Evolutionary conservation across 1,284 basidiomycete genomes (phyloP), one percentile per base, ranked within the genome.

Genomic region (Inonotus obliquus): DNA sequence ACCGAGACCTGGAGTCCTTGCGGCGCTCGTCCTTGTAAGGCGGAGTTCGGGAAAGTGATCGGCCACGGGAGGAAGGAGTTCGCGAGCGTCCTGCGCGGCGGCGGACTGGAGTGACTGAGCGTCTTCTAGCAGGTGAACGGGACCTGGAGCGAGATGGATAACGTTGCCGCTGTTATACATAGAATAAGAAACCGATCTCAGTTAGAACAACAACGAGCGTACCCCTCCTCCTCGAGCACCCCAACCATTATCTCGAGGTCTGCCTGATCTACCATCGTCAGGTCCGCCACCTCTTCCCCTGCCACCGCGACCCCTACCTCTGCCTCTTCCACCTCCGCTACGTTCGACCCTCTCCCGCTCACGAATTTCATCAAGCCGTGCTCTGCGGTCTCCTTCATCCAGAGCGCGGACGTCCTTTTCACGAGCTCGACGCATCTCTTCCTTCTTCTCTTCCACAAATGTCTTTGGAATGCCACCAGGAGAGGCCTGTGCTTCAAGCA

Each of bases 371-470:
- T 92, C 87, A 17, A 90, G 72, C 21, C 86, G 79, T 41, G 77
- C 75, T 38, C 90, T 78, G 57, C 89, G 79, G 69, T 90, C 85
- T 60, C 86, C 77, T 71, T 92, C 90, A 56, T 85, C 84, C 51
- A 93, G 77, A 6, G 85, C 83, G 14, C 83, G 79, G 14, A 81
- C 79, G 65, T 91, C 91, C 61, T 83, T 86, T 67, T 89, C 86
- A 53, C 85, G 80, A n/a, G 85, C 84, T 62, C 80, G 80, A 32
- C 92, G 81, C 81, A 98, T 85, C 74, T 99, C 96, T 69, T 86
- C 86, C 76, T 99, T 99, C 77, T 98, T 98, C 71, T 92, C 89
- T 69, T 98, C 94, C 23, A 99, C 88, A 71, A 98, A 95, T 25
- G 89, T 89, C n/a, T 85, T 84, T 1, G 96, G 96, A 0, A 99